Conservation (phyloP, 768 basidiomycete species). For the Crepidotus variabilis region DNA sequence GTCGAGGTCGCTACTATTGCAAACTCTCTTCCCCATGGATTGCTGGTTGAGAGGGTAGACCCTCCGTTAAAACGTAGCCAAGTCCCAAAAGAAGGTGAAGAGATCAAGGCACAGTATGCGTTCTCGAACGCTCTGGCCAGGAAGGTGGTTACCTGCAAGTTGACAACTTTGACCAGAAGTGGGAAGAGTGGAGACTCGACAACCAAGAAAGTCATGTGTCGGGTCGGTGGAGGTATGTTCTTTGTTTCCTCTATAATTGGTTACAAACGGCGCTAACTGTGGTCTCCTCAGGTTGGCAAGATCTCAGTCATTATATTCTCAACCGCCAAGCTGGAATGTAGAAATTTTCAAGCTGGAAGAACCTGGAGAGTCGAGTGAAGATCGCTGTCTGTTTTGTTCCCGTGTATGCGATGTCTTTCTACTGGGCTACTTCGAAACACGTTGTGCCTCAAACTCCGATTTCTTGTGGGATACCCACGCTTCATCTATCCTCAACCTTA, state of each 20-base stretch:
- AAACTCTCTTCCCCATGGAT: slow-evolving; percentile 73
- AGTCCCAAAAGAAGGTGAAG: slow-evolving; percentile 68
- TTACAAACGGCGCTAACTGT: not conserved
- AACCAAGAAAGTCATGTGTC: slow-evolving; percentile 88
- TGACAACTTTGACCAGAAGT: slow-evolving; percentile 73
- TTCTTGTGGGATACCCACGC: no score
- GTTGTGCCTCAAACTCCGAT: no score
- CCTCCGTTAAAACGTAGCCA: slow-evolving; percentile 54
- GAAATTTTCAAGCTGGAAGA: slow-evolving; percentile 8
- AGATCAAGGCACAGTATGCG: slow-evolving; percentile 80
- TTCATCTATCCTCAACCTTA: no score
- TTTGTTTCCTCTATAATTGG: not conserved
- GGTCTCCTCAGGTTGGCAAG: slow-evolving; percentile 66
- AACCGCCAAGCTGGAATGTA: slow-evolving; percentile 72
- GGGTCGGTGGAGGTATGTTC: slow-evolving; percentile 77
- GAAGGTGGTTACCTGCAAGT: slow-evolving; percentile 74
- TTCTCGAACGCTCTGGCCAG: slow-evolving; percentile 70
- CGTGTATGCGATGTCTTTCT: no score
- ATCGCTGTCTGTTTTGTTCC: not conserved
- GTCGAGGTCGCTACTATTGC: slow-evolving; percentile 70
- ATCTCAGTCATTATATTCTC: slow-evolving; percentile 70
- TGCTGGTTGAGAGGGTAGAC: slow-evolving; percentile 78
- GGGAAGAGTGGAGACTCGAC: slow-evolving; percentile 45
- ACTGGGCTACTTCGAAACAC: no score
- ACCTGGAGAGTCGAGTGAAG: not conserved